These are phyloP conservation scores for Madurella fahalii DNA, from an alignment of 2,329 filamentous ascomycete species.

Conservation along the genomic window DNA sequence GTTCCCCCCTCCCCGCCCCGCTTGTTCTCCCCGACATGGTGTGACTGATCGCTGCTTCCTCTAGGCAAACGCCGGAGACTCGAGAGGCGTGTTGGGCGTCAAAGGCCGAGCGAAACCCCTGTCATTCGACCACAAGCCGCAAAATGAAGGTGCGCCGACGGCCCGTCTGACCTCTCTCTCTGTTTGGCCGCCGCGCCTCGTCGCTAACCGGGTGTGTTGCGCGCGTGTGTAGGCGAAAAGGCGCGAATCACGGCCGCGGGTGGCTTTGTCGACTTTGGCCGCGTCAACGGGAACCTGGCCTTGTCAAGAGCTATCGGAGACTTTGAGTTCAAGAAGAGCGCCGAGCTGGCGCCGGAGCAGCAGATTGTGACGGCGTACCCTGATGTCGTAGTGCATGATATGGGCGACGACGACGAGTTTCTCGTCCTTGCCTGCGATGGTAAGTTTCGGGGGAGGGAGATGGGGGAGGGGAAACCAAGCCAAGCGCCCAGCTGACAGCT, in stretches of 20 bases:
- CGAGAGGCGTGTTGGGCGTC: conserved; percentile 87
- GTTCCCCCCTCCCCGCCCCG: conserved; percentile 2
- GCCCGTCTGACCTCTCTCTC: neutral
- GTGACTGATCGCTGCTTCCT: neutral
- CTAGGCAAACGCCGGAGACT: conserved; percentile 95
- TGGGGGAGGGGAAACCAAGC: neutral
- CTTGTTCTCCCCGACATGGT: neutral
- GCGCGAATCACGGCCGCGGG: conserved; percentile 92
- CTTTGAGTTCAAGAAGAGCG: conserved; percentile 99
- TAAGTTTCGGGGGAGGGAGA: conserved; percentile 47
- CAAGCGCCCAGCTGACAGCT: neutral
- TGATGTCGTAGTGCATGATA: conserved; percentile 86
- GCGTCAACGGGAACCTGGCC: conserved; percentile 96
- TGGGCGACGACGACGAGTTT: conserved; percentile 93
- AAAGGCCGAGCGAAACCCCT: conserved; percentile 96
- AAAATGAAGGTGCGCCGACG: conserved; percentile 75
- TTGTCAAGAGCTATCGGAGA: conserved; percentile 96
- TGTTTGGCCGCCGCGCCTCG: neutral
- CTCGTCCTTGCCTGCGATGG: conserved; percentile 89
- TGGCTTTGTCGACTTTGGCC: conserved; percentile 96
- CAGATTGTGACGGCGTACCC: conserved; percentile 98
- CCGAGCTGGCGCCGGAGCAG: conserved; percentile 92
- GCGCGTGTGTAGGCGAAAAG: conserved; percentile 69
- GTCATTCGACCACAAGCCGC: conserved; percentile 98
- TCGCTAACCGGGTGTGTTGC: conserved; percentile 15